Percentiles rank a stretch among this genome's conserved stretches.
Evolutionary conservation across 2,329 filamentous ascomycete species (phyloP).

Genomic region (Sphaerostilbella broomeana): DNA sequence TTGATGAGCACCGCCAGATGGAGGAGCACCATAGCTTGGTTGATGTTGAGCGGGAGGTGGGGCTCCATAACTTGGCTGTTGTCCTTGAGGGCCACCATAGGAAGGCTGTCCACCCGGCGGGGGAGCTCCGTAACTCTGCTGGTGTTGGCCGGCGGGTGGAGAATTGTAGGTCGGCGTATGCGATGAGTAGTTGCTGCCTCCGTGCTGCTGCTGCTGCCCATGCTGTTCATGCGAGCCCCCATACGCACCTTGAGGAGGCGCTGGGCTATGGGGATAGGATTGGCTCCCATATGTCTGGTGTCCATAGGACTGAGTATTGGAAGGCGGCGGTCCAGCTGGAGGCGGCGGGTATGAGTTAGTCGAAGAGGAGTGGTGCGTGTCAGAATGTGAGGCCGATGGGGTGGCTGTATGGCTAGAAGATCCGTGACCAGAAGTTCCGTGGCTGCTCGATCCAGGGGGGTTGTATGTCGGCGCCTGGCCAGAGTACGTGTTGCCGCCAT

Average conservation of each 20-base stretch:
- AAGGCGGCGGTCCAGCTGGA: slow-evolving; percentile 16
- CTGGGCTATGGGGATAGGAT: slow-evolving; percentile 17
- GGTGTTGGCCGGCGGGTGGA: slow-evolving; percentile 15
- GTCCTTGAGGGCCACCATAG: slow-evolving; percentile 16
- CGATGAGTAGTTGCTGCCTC: slow-evolving; percentile 15
- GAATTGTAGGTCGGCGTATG: slow-evolving; percentile 19
- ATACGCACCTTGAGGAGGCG: slow-evolving; percentile 8
- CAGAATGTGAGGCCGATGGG: slow-evolving; percentile 23
- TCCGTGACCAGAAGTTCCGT: slow-evolving; percentile 20
- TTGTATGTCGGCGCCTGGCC: slow-evolving; percentile 52
- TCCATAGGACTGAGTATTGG: slow-evolving; percentile 15
- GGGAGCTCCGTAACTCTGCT: slow-evolving; percentile 19
- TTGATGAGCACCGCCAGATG: background rate
- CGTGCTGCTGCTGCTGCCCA: slow-evolving; percentile 20
- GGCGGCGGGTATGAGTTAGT: slow-evolving; percentile 16
- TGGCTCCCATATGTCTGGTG: slow-evolving; percentile 12
- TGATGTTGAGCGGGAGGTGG: slow-evolving; percentile 16
- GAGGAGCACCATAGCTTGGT: slow-evolving; percentile 18
- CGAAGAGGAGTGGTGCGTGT: slow-evolving; percentile 19
- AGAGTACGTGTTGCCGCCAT: slow-evolving; percentile 48
- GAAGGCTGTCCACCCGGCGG: slow-evolving; percentile 14
- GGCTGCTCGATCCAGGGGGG: slow-evolving; percentile 25
- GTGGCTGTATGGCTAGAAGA: slow-evolving; percentile 9
- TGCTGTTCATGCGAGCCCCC: slow-evolving; percentile 12
- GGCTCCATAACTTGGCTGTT: slow-evolving; percentile 7